These are phyloP conservation scores for Clitoria ternatea DNA, from an alignment of 306 rosid genomes.

Conservation along the genomic window DNA sequence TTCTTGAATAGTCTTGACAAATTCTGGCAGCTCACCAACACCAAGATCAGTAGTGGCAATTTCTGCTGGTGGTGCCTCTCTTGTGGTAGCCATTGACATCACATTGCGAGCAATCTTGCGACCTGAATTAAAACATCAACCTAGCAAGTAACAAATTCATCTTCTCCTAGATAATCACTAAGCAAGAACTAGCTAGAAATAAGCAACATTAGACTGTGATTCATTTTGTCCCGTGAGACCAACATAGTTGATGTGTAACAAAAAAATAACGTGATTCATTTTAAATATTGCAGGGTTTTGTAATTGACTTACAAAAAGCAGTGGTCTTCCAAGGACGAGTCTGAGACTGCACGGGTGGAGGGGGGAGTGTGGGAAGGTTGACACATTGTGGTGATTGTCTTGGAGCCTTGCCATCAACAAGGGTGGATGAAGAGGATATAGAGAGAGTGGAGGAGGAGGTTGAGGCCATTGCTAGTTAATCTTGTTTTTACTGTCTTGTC, in stretches of 20 bases:
- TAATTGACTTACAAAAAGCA: conserved; percentile 62
- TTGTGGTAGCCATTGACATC: conserved; percentile 63
- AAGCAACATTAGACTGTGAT: not conserved
- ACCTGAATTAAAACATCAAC: conserved; percentile 46
- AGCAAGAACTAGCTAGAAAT: not conserved
- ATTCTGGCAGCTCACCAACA: conserved; percentile 51
- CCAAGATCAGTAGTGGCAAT: conserved; percentile 38
- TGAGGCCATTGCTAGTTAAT: conserved; percentile 72
- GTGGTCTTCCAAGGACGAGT: conserved; percentile 62
- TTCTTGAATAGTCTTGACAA: conserved; percentile 62
- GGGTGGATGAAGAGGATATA: conserved; percentile 62
- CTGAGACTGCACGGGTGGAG: conserved; percentile 51
- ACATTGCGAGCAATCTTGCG: conserved; percentile 73
- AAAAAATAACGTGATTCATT: too few species aligned
- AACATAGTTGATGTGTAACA: too few species aligned
- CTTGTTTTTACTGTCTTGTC: too few species aligned
- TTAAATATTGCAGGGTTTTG: not conserved
- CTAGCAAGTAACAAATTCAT: not conserved
- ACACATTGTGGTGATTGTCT: conserved; percentile 71
- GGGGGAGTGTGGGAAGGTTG: conserved; percentile 66
- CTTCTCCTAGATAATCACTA: not conserved
- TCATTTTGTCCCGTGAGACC: too few species aligned
- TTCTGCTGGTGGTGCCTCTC: conserved; percentile 56
- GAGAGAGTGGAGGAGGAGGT: conserved; percentile 55
- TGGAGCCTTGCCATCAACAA: conserved; percentile 58